Evolutionary conservation across 225 moss, liverwort and hornwort genomes (phyloP).

Genomic region (Physcomitrium patens): DNA sequence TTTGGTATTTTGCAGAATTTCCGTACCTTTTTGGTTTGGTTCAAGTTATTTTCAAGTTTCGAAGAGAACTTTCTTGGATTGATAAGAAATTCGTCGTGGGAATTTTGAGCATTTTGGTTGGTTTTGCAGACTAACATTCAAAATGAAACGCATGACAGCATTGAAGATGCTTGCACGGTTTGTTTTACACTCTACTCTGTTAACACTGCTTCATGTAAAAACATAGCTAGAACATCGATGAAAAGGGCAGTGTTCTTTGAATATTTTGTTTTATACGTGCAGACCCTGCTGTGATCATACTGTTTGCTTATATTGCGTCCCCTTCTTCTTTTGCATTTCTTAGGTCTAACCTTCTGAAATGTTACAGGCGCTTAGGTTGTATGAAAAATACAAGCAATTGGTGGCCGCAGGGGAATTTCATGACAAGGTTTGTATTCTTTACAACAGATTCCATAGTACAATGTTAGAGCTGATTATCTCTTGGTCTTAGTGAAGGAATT

Average conservation of each 20-base stretch:
- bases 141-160: conserved; percentile 73
- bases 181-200: conserved; percentile 12
- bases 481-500: neutral
- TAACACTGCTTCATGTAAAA: conserved; percentile 4
- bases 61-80: neutral
- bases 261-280: neutral
- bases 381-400: conserved; percentile 72
- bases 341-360: conserved; percentile 15
- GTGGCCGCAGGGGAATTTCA: conserved; percentile 69
- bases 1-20: conserved; percentile 4
- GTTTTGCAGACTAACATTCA: conserved; percentile 68
- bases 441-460: neutral
- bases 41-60: neutral
- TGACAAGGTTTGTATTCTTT: conserved; percentile 51
- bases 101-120: conserved; percentile 22
- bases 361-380: conserved; percentile 65
- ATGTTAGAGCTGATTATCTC: neutral
- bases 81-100: neutral
- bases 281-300: conserved; percentile 3
- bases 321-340: neutral
- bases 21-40: neutral
- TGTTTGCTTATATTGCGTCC: neutral
- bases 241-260: neutral
- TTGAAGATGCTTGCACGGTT: conserved; percentile 81
- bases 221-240: neutral